phyloP scores from a whole-genome alignment of 2,329 filamentous ascomycete species.

The Aspergillus persii region DNA sequence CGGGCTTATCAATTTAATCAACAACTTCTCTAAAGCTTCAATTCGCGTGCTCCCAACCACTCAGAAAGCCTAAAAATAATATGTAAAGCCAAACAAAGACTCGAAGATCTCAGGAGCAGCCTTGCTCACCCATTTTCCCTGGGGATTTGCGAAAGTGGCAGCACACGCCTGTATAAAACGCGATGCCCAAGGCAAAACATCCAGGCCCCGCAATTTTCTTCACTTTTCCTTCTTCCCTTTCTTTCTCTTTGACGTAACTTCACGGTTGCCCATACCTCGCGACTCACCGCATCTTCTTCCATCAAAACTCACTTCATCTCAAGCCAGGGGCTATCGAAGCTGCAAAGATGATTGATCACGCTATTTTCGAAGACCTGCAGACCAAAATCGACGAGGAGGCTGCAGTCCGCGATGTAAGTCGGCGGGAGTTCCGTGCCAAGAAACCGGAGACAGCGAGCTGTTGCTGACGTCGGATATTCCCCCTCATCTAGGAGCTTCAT shows the following conservation, averaged over 20 bases:
- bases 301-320: neutral
- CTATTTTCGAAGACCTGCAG: constrained; percentile 85
- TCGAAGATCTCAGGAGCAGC: neutral
- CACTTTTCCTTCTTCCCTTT: constrained; percentile 11
- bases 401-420: constrained; percentile 67
- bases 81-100: neutral
- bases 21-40: no score
- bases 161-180: neutral
- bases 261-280: neutral
- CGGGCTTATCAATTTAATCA: no score
- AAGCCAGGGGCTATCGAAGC: neutral
- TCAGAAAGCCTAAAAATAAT: neutral
- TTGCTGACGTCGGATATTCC: constrained; percentile 13
- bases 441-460: constrained; percentile 2
- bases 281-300: neutral
- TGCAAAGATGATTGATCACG: constrained; percentile 66
- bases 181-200: constrained; percentile 1
- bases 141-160: neutral
- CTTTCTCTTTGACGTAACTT: neutral
- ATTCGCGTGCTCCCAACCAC: no score
- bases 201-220: constrained; percentile 17
- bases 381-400: constrained; percentile 85
- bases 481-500: constrained; percentile 62
- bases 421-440: constrained; percentile 9
- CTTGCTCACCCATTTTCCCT: neutral